Conservation (phyloP, 768 basidiomycete species). For the Termitomyces sp. region DNA sequence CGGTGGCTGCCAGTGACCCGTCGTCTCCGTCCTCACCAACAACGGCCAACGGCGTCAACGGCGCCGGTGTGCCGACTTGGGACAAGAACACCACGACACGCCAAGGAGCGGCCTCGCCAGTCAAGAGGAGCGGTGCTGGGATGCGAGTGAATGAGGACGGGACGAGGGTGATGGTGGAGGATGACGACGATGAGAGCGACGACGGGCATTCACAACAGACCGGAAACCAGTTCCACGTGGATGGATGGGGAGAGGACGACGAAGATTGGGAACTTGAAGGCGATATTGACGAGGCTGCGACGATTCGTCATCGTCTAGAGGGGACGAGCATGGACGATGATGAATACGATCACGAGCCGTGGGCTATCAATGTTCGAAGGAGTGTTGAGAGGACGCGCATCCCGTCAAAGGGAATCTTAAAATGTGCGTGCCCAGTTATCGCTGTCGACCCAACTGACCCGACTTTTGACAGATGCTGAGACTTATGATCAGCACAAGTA, state of each 20-base stretch:
- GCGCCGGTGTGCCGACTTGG: constrained; percentile 59
- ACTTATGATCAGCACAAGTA: constrained; percentile 62
- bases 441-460: neutral
- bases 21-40: constrained; percentile 1
- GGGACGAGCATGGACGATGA: constrained; percentile 40
- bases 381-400: constrained; percentile 60
- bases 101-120: constrained; percentile 40
- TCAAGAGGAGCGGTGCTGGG: constrained; percentile 28
- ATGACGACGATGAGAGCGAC: constrained; percentile 61
- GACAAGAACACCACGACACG: constrained; percentile 75
- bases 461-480: constrained; percentile 47
- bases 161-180: constrained; percentile 58
- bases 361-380: constrained; percentile 71
- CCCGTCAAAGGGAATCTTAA: constrained; percentile 85
- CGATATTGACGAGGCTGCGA: constrained; percentile 67
- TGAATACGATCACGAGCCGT: constrained; percentile 65
- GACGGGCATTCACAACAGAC: constrained; percentile 44
- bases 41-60: constrained; percentile 22
- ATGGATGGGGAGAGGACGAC: constrained; percentile 73
- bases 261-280: constrained; percentile 72
- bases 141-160: constrained; percentile 61
- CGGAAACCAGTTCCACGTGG: constrained; percentile 34
- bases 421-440: constrained; percentile 49
- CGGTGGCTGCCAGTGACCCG: constrained; percentile 31
- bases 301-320: constrained; percentile 60